Base-by-base conservation (phyloP, 1,139 yeast genomes). In the Blastobotrys petasosporus region DNA sequence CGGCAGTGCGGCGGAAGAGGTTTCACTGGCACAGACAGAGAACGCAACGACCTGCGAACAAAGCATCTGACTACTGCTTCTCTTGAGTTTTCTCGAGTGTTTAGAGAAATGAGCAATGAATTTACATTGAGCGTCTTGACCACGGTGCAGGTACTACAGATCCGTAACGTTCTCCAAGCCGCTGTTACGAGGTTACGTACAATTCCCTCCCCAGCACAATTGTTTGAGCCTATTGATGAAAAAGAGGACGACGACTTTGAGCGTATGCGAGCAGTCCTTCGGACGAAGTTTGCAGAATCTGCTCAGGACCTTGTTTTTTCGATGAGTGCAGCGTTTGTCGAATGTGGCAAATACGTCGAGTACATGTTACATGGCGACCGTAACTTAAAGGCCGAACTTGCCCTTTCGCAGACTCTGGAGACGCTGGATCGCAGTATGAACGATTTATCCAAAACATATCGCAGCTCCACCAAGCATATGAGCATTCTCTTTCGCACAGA, bases 101-200 rank as follows among this genome's bases (percentile, higher is more conserved):
- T 66, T 46, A 63, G 78, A 50, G 77, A 73, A 51, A 69, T 68
- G 51, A 57, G 68, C 13, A 71, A 70, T 53, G 75, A 72, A 44
- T 45, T 68, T 12, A 64, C 71, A 10, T 38, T 74, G 3, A 63
- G 74, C 0, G 60, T 62, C 2, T 61, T 69, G 46, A 51, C 63
- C n/a, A 61, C 58, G 28, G 56, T 53, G 12, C 65, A 65, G 30
- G 56, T 74, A 28, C 58, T 66, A 42, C 52, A 50, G 2, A 54
- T 74, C 11, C 64, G 78, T 56, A 74, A 74, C 54, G 57, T 63
- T 10, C 45, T 74, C 30, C 75, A 74, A 20, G 60, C 62, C 5
- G 60, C 65, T 2, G 62, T 67, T 8, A 64, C 70, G 7, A 70
- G 77, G 9, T 53, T 73, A 16, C 57, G 76, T 31, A 68, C 71